These are phyloP conservation scores for Botrytis hyacinthi DNA, from an alignment of 2,329 filamentous ascomycete genomes.

Conservation along the genomic window DNA sequence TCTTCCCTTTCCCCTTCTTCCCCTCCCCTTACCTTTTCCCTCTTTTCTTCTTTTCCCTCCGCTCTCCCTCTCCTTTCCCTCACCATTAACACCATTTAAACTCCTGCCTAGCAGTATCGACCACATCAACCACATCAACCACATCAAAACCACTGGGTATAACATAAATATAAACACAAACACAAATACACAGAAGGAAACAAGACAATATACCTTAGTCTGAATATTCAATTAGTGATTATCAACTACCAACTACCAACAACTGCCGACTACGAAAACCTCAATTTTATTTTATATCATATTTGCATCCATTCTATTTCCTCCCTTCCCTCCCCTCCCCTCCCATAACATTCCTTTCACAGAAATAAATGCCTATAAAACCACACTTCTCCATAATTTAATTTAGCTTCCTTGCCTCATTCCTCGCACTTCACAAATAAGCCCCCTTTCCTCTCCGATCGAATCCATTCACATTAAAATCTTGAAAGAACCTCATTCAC, in stretches of 20 bases:
- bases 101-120: too few species aligned
- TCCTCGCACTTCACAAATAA: background rate
- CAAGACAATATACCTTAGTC: background rate
- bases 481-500: background rate
- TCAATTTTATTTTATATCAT: background rate
- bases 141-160: background rate
- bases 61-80: too few species aligned
- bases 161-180: background rate
- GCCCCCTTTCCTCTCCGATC: too few species aligned
- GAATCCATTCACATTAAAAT: background rate
- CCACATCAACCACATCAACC: too few species aligned
- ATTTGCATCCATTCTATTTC: background rate
- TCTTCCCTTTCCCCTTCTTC: too few species aligned
- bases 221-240: background rate
- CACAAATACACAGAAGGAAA: background rate
- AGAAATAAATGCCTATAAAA: background rate
- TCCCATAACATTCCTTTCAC: background rate
- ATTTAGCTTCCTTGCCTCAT: background rate
- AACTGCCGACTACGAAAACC: background rate
- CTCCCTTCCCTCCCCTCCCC: background rate
- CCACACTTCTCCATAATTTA: background rate
- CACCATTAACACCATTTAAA: too few species aligned
- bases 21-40: too few species aligned
- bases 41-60: rapidly evolving
- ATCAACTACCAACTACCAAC: background rate